phyloP scores from a whole-genome alignment of 441 rosid genomes.

The Pelargonium myrrhifolium region DNA sequence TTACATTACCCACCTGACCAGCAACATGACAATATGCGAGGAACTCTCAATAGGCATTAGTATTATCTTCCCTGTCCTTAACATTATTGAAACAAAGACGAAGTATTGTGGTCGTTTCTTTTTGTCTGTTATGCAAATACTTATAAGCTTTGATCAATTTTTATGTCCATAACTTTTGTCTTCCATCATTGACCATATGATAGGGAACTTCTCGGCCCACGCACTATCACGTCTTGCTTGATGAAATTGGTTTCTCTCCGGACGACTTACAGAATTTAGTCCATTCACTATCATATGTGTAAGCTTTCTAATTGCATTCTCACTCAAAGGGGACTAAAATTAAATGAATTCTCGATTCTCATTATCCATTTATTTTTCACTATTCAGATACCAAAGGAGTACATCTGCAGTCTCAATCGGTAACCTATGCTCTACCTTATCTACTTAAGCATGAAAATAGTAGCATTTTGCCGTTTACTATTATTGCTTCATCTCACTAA shows the following conservation, averaged over 20 bases:
- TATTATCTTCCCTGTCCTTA: neutral
- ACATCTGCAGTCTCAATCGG: constrained; percentile 76
- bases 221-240: constrained; percentile 80
- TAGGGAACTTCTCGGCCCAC: constrained; percentile 93
- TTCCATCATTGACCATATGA: neutral
- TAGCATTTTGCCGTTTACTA: neutral
- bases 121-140: neutral
- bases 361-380: neutral
- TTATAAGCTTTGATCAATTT: neutral
- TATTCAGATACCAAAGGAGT: constrained; percentile 75
- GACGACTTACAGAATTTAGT: constrained; percentile 64
- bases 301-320: constrained; percentile 25
- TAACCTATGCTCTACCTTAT: constrained; percentile 21
- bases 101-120: neutral
- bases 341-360: constrained; percentile 4
- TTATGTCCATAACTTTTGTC: constrained; percentile 5
- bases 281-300: constrained; percentile 78
- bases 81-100: neutral
- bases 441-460: neutral
- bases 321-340: neutral
- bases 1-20: neutral
- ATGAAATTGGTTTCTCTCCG: constrained; percentile 81
- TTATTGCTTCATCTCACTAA: neutral
- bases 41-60: too few species aligned
- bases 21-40: too few species aligned